phyloP scores from a whole-genome alignment of 805 yeast species.

The Kodamaea leandrae region DNA sequence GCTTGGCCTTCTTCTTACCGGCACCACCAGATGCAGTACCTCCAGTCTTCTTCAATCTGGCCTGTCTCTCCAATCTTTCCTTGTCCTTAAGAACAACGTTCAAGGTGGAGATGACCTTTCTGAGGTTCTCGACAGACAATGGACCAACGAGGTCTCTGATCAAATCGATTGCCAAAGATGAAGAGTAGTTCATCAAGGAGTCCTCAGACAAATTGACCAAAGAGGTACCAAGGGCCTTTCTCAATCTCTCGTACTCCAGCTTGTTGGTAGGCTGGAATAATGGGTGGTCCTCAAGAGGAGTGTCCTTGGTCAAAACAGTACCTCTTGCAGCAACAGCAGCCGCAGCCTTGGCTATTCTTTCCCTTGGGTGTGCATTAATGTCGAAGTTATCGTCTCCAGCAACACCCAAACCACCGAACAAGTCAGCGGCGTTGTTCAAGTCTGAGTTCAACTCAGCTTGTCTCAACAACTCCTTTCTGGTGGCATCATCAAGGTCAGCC shows the following conservation, averaged over 20 bases:
- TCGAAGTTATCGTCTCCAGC: conserved; percentile 37
- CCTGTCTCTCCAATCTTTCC: conserved; percentile 85
- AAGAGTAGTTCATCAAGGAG: conserved; percentile 65
- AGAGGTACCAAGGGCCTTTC: conserved; percentile 66
- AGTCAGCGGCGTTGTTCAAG: conserved; percentile 87
- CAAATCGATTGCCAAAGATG: conserved; percentile 77
- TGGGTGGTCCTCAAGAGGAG: conserved; percentile 71
- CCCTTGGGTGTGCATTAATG: conserved; percentile 51
- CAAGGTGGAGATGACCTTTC: conserved; percentile 83
- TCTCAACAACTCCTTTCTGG: conserved; percentile 71
- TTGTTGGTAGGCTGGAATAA: conserved; percentile 79
- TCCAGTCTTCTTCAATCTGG: conserved; percentile 75
- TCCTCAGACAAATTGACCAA: conserved; percentile 59
- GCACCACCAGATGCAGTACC: conserved; percentile 91
- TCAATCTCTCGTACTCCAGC: conserved; percentile 68
- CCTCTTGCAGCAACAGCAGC: conserved; percentile 33
- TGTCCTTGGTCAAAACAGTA: conserved; percentile 49
- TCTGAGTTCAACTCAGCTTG: conserved; percentile 84
- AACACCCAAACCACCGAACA: conserved; percentile 72
- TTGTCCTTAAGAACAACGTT: conserved; percentile 80
- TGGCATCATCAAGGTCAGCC: conserved; percentile 66
- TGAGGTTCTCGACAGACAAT: conserved; percentile 71
- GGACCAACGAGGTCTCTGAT: conserved; percentile 84
- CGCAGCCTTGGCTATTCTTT: conserved; percentile 46
- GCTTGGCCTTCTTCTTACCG: conserved; percentile 91